Evolutionary conservation across 306 rosid species (phyloP), one percentile per base, ranked within the genome.

Genomic region (Begonia loranthoides): DNA sequence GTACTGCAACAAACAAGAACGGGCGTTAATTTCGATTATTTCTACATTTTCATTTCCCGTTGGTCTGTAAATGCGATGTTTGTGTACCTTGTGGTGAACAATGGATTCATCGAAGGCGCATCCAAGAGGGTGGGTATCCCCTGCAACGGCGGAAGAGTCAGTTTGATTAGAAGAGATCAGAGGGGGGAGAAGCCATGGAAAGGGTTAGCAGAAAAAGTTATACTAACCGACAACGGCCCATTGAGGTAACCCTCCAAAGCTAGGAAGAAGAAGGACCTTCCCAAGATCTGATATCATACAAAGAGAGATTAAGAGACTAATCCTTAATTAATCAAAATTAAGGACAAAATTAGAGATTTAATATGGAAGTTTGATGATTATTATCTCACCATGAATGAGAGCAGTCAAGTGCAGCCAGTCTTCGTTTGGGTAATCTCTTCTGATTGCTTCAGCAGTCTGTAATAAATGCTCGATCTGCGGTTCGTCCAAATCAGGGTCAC

Each of bases 341-440:
- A 43, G 14, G n/a, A 11, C 7, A 5, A 5, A 11, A 43, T 10
- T 10, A 13, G 46, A 33, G 13, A 36, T 1, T 13, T 6, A 10
- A 7, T 15, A 9, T 36, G 17, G 6, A 39, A 22, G 19, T 64
- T n/a, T n/a, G n/a, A n/a, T n/a, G n/a, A 28, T 28, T 28, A 28
- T 5, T 28, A 28, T 28, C 9, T 10, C 74, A 79, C 83, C 84
- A 53, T 81, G 84, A 50, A 77, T 81, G 10, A 77, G 84, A 22
- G 89, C 89, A 17, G 89, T 77, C 84, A 80, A 71, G 45, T 80
- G 87, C 58, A 80, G 10, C 87, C 87, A 80, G 46, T 76, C 81
- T 66, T 73, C 66, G 45, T 76, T 41, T 3, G 83, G 81, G 45
- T 56, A 71, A 56, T 81, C 84, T 52, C 64, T 74, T 36, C 81